phyloP scores from a whole-genome alignment of 306 rosid species.

The Cicer bijugum region DNA sequence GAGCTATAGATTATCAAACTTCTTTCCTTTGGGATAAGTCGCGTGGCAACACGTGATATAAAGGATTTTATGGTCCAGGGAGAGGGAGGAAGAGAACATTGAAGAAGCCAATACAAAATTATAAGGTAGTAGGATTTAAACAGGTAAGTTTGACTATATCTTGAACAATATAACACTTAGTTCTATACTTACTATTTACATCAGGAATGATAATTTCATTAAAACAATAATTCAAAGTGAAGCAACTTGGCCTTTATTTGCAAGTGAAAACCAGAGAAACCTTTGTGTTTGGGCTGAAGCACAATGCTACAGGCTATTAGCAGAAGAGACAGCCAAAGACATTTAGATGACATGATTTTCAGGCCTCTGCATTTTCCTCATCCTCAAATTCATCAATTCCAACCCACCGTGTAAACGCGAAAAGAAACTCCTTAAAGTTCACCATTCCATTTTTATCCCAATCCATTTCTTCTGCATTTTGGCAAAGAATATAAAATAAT shows the following conservation, averaged over 20 bases:
- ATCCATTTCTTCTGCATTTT: conserved; percentile 93
- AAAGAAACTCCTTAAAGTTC: conserved; percentile 92
- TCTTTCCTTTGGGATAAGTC: too few species aligned
- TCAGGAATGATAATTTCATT: conserved; percentile 38
- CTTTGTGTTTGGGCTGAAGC: conserved; percentile 40
- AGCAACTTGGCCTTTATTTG: conserved; percentile 52
- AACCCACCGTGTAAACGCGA: conserved; percentile 89
- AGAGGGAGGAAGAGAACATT: background rate
- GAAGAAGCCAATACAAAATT: conserved; percentile 25
- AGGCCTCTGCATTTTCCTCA: conserved; percentile 55
- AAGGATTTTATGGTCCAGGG: too few species aligned
- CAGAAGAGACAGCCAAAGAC: background rate
- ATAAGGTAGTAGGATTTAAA: conserved; percentile 41
- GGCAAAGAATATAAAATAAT: conserved; percentile 2
- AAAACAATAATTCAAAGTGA: conserved; percentile 32
- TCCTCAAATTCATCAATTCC: conserved; percentile 94
- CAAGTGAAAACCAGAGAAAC: conserved; percentile 44
- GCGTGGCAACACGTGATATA: too few species aligned
- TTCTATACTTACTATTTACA: conserved; percentile 52
- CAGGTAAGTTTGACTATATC: conserved; percentile 38
- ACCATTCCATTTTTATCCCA: conserved; percentile 99
- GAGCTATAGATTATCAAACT: too few species aligned
- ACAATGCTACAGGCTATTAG: conserved; percentile 24
- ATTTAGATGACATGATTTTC: conserved; percentile 24
- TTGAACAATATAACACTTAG: conserved; percentile 36